These are phyloP conservation scores for barrel medic (Medicago truncatula) DNA, from an alignment of 306 rosid genomes.

Conservation along the genomic window DNA sequence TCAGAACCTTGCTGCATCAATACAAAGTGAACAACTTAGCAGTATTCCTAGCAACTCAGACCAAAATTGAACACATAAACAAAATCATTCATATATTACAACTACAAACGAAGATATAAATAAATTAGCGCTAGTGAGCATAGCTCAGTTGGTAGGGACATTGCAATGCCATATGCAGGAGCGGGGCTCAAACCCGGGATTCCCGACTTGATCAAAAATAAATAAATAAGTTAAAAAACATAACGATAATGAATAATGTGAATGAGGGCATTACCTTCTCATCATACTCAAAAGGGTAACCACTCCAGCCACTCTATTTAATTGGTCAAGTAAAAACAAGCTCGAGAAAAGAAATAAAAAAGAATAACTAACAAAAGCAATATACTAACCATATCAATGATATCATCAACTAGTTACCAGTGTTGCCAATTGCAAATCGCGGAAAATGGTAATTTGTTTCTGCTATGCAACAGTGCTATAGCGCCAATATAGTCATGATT, in stretches of 20 bases:
- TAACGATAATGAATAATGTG: too few species aligned
- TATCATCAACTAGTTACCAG: background rate
- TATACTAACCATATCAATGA: background rate
- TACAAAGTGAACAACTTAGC: slow-evolving; percentile 38
- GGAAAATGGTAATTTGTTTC: too few species aligned
- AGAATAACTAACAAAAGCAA: background rate
- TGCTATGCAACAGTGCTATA: too few species aligned
- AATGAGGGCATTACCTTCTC: slow-evolving; percentile 58
- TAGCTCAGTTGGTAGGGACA: too few species aligned
- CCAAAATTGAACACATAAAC: slow-evolving; percentile 26
- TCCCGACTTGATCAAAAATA: too few species aligned
- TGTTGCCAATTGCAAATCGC: too few species aligned
- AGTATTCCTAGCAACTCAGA: slow-evolving; percentile 25
- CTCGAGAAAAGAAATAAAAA: background rate
- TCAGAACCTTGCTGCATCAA: slow-evolving; percentile 72
- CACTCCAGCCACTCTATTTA: slow-evolving; percentile 79
- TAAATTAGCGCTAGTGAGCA: too few species aligned
- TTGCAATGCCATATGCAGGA: too few species aligned
- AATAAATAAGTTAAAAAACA: too few species aligned
- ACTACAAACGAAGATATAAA: background rate
- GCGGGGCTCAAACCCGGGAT: too few species aligned
- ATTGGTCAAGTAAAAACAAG: slow-evolving; percentile 52
- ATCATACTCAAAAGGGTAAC: slow-evolving; percentile 71
- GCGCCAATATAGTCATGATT: too few species aligned
- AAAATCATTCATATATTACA: slow-evolving; percentile 3